Conservation (phyloP, 1,284 basidiomycete species). For the Ceratobasidium sp. region DNA sequence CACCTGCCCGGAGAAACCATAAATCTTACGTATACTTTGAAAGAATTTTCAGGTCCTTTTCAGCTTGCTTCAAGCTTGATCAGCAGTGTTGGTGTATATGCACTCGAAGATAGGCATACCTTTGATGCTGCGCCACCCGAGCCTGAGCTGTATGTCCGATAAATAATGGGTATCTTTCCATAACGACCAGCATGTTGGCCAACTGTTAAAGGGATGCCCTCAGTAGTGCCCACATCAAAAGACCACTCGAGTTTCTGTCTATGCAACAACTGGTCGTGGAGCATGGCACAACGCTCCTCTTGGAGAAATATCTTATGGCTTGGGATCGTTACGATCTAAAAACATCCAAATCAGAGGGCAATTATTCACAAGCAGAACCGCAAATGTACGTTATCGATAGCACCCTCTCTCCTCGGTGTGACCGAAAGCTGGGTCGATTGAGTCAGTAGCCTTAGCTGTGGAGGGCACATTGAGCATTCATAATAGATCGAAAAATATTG, state of each 20-base stretch:
- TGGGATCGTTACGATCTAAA: background rate
- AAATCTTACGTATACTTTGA: background rate
- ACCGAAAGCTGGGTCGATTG: background rate
- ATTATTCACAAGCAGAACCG: too few relatives aligned
- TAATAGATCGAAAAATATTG: background rate
- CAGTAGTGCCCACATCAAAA: background rate
- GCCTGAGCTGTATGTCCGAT: background rate
- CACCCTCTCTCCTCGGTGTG: background rate
- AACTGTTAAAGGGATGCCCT: background rate
- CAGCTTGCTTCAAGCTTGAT: background rate
- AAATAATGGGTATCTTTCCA: background rate
- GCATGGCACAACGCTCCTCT: too few relatives aligned
- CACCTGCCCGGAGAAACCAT: too few relatives aligned
- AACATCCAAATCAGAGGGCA: background rate
- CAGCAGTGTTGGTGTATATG: background rate
- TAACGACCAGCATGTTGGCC: background rate
- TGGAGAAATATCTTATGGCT: background rate
- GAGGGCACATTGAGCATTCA: background rate
- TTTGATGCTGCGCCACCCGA: background rate
- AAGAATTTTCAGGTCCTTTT: background rate
- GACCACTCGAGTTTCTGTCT: too few relatives aligned
- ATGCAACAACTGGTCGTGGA: too few relatives aligned
- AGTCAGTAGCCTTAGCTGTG: background rate
- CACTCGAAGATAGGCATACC: background rate
- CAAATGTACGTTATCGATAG: background rate